Conservation (phyloP, 2,329 filamentous ascomycete genomes). For the Plenodomus lindquistii region DNA sequence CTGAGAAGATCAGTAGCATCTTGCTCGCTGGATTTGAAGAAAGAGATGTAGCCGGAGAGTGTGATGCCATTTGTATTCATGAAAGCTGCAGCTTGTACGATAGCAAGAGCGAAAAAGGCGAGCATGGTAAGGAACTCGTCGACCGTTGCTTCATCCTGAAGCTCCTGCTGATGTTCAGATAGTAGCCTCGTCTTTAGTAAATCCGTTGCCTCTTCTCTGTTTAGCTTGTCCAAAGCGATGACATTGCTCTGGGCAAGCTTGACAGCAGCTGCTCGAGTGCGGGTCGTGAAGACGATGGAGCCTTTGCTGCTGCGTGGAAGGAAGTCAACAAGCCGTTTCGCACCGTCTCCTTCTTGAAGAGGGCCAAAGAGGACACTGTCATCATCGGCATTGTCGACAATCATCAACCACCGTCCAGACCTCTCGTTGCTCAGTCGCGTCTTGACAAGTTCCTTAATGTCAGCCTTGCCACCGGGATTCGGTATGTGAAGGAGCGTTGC, state of each 20-base stretch:
- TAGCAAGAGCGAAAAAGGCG: conserved; percentile 21
- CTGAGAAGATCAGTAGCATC: conserved; percentile 39
- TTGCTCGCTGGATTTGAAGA: conserved; percentile 23
- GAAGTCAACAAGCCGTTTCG: conserved; percentile 19
- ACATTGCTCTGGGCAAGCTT: conserved; percentile 18
- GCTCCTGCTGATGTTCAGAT: conserved; percentile 3
- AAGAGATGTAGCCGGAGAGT: conserved; percentile 16
- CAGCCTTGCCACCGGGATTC: conserved; percentile 12
- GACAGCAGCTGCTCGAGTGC: conserved; percentile 9
- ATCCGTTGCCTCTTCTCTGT: conserved; percentile 9
- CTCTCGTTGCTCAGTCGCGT: conserved; percentile 4
- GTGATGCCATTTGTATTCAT: conserved; percentile 13
- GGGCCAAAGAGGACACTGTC: conserved; percentile 6
- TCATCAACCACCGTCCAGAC: conserved; percentile 10
- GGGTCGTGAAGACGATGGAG: conserved; percentile 24
- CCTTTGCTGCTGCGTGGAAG: conserved; percentile 18
- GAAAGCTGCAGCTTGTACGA: conserved; percentile 22
- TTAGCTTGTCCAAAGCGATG: conserved; percentile 16
- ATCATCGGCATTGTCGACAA: conserved; percentile 36
- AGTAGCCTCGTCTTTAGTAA: conserved; percentile 21
- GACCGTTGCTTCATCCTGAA: conserved; percentile 15
- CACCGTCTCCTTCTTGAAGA: conserved; percentile 4
- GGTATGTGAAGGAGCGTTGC: not conserved
- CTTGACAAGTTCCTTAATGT: conserved; percentile 23
- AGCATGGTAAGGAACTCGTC: conserved; percentile 17